Evolutionary conservation across 2,329 filamentous ascomycete genomes (phyloP).

Genomic region (Monosporascus sp.): DNA sequence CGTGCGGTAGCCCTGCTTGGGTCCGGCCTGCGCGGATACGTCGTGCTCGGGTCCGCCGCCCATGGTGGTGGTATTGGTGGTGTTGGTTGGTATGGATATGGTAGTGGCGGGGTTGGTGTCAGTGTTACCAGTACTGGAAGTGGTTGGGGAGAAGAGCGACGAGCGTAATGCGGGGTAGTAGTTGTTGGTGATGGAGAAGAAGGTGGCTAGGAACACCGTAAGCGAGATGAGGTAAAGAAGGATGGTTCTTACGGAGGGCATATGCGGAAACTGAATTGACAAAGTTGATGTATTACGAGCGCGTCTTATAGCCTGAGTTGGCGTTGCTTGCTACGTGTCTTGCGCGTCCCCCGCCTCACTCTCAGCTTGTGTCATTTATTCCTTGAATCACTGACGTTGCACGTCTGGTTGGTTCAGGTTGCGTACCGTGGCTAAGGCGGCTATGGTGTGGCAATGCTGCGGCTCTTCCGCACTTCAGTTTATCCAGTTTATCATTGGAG

Average conservation of each 20-base stretch:
- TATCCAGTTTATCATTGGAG: too few relatives aligned
- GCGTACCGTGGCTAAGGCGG: too few relatives aligned
- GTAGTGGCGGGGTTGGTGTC: neutral
- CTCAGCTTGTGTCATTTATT: too few relatives aligned
- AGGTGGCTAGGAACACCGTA: constrained; percentile 12
- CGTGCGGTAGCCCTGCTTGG: constrained; percentile 50
- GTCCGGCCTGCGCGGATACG: too few relatives aligned
- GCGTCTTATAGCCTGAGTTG: too few relatives aligned
- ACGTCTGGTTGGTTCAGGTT: too few relatives aligned
- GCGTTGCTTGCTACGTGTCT: too few relatives aligned
- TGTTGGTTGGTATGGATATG: constrained; percentile 1
- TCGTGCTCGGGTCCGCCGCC: constrained; percentile 38
- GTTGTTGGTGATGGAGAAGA: constrained; percentile 15
- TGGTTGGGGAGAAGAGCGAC: constrained; percentile 1
- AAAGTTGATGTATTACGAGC: too few relatives aligned
- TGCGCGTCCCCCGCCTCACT: too few relatives aligned
- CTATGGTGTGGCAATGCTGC: too few relatives aligned
- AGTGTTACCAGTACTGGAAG: neutral
- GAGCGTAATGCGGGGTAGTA: neutral
- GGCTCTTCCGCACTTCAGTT: too few relatives aligned
- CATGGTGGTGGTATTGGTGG: constrained; percentile 26
- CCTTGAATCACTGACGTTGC: too few relatives aligned
- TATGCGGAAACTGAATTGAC: neutral
- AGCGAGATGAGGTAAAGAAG: constrained; percentile 13
- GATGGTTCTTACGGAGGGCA: constrained; percentile 7